Percentiles rank a stretch among this genome's conserved stretches.
These are phyloP conservation scores for Geotrichum restrictum DNA, from an alignment of 1,139 yeast species.

Conservation along the genomic window DNA sequence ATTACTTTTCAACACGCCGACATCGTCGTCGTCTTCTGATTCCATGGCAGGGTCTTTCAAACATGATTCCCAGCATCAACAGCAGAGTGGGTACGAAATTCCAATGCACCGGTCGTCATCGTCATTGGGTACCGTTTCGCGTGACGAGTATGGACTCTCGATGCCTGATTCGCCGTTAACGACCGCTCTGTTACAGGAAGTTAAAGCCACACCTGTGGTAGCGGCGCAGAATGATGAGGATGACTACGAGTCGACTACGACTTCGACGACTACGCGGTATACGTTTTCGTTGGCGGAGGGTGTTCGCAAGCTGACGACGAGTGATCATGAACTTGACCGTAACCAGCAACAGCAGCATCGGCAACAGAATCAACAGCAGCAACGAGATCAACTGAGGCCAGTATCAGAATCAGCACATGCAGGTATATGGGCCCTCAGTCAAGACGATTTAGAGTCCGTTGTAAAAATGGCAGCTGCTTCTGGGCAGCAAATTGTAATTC, in stretches of 20 bases:
- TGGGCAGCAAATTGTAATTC: conserved; percentile 64
- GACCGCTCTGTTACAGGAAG: conserved; percentile 10
- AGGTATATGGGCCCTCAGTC: conserved; percentile 14
- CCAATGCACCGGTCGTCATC: neutral
- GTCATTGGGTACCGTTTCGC: neutral
- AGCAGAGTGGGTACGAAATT: too few relatives aligned
- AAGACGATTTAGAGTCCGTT: conserved; percentile 31
- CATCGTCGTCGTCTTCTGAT: conserved; percentile 13
- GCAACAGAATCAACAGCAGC: neutral
- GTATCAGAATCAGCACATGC: neutral
- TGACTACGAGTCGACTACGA: conserved; percentile 8
- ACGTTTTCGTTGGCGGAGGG: conserved; percentile 17
- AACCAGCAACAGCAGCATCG: too few relatives aligned
- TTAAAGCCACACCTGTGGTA: conserved; percentile 3
- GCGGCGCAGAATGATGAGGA: neutral
- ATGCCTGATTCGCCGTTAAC: conserved; percentile 11
- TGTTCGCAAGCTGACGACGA: neutral
- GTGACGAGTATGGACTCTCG: neutral
- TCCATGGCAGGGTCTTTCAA: too few relatives aligned
- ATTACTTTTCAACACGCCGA: too few relatives aligned
- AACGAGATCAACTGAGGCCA: neutral
- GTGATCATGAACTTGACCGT: neutral
- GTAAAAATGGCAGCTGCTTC: conserved; percentile 56
- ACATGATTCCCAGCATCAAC: too few relatives aligned
- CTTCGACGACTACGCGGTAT: conserved; percentile 16